Conservation (phyloP, 2,329 filamentous ascomycete genomes). For the Fusarium tanahbumbuense region DNA sequence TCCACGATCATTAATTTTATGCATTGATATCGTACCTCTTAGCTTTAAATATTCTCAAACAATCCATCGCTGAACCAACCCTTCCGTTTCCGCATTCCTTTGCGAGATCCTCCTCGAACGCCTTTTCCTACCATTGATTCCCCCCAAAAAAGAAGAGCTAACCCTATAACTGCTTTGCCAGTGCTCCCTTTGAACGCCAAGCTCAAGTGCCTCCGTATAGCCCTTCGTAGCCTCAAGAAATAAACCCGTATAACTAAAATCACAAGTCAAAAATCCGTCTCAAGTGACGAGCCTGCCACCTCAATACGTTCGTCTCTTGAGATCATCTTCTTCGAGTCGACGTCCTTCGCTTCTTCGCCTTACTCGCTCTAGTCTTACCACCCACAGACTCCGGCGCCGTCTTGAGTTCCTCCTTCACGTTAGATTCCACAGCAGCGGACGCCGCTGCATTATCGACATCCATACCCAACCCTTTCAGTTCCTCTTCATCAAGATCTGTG, state of each 20-base stretch:
- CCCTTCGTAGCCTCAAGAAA: slow-evolving; percentile 37
- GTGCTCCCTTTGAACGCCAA: slow-evolving; percentile 44
- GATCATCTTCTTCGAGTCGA: slow-evolving; percentile 51
- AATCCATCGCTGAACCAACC: slow-evolving; percentile 26
- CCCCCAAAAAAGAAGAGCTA: slow-evolving; percentile 7
- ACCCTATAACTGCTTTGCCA: slow-evolving; percentile 26
- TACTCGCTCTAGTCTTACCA: slow-evolving; percentile 47
- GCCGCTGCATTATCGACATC: slow-evolving; percentile 61
- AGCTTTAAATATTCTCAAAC: slow-evolving; percentile 8
- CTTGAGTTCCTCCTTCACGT: slow-evolving; percentile 39
- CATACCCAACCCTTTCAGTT: slow-evolving; percentile 76
- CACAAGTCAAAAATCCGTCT: slow-evolving; percentile 15
- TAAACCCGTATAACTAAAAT: slow-evolving; percentile 10
- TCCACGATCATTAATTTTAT: slow-evolving; percentile 31
- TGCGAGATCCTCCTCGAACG: slow-evolving; percentile 31
- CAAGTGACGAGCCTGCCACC: slow-evolving; percentile 26
- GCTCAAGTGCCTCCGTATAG: slow-evolving; percentile 41
- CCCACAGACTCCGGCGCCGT: slow-evolving; percentile 34
- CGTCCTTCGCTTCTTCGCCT: slow-evolving; percentile 51
- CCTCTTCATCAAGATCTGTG: slow-evolving; percentile 92
- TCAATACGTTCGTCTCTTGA: background rate
- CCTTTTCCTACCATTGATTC: slow-evolving; percentile 38
- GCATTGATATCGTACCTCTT: slow-evolving; percentile 43
- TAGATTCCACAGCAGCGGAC: slow-evolving; percentile 45
- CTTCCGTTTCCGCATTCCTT: slow-evolving; percentile 11